Conservation (phyloP, 2,329 filamentous ascomycete genomes). For the Paraphoma chrysanthemicola region DNA sequence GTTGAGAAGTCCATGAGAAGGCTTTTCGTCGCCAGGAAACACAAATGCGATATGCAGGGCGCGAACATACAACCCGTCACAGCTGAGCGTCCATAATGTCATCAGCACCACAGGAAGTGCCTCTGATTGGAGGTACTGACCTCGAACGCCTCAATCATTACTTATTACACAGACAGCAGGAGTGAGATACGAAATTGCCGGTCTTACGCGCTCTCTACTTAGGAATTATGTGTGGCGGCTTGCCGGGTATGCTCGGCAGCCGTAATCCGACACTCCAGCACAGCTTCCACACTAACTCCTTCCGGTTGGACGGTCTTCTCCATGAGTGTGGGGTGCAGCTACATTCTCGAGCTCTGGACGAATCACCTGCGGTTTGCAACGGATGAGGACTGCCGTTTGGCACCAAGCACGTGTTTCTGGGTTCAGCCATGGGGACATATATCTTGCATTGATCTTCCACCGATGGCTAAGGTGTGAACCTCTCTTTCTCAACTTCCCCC, state of each 20-base stretch:
- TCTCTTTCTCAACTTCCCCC: neutral
- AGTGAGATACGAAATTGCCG: neutral
- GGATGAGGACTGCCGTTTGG: conserved; percentile 27
- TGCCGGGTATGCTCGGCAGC: conserved; percentile 24
- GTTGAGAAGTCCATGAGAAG: no score
- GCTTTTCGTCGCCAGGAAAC: no score
- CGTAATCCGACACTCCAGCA: neutral
- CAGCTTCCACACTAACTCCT: conserved; percentile 1
- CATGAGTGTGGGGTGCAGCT: conserved; percentile 21
- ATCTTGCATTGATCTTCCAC: neutral
- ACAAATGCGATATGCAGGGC: no score
- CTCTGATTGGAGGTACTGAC: no score
- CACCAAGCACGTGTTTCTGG: conserved; percentile 2
- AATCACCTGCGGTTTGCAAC: conserved; percentile 3
- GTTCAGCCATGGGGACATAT: conserved; percentile 8
- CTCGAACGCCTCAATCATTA: neutral
- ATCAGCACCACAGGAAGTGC: no score
- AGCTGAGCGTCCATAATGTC: no score
- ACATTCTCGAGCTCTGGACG: conserved; percentile 6
- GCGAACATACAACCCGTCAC: no score
- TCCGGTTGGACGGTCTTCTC: conserved; percentile 3
- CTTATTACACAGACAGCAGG: neutral
- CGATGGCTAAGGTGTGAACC: neutral
- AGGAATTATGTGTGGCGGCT: no score
- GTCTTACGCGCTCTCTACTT: neutral